Conservation (phyloP, 2,329 filamentous ascomycete species). For the Bisporella sp. region DNA sequence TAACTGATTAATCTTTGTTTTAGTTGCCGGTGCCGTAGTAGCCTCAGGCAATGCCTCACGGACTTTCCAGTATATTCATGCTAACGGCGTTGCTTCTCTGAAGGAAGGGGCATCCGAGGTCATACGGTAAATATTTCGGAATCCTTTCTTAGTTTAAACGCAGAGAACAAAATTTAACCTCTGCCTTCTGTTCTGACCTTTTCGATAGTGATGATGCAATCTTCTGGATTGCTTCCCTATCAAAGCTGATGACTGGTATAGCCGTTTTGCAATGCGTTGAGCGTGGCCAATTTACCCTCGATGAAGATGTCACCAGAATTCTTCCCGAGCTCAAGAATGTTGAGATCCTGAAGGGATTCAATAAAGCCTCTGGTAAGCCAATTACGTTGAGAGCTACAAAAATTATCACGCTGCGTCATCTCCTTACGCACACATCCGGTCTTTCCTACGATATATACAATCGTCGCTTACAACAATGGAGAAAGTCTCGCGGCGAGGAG, state of each 20-base stretch:
- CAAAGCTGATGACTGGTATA: slow-evolving; percentile 46
- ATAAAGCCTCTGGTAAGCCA: slow-evolving; percentile 30
- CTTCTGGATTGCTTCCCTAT: slow-evolving; percentile 42
- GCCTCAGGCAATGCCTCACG: too few species aligned
- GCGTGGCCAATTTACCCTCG: slow-evolving; percentile 38
- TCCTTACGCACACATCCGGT: slow-evolving; percentile 20
- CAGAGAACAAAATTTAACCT: not conserved
- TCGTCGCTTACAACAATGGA: slow-evolving; percentile 4
- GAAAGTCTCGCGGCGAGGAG: slow-evolving; percentile 7
- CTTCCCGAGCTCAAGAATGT: slow-evolving; percentile 18
- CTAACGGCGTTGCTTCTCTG: slow-evolving; percentile 1
- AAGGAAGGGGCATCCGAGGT: not conserved
- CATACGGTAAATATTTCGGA: not conserved
- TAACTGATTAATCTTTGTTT: too few species aligned
- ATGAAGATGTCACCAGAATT: slow-evolving; percentile 30
- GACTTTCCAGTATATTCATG: slow-evolving; percentile 1
- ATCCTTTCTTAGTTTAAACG: not conserved
- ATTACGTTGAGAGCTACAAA: slow-evolving; percentile 8
- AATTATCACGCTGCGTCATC: slow-evolving; percentile 16
- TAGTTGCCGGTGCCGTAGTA: too few species aligned
- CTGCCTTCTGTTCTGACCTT: not conserved
- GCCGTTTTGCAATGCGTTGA: slow-evolving; percentile 51
- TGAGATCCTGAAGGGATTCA: slow-evolving; percentile 29
- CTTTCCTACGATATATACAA: slow-evolving; percentile 13
- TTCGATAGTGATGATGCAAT: slow-evolving; percentile 34